phyloP scores from a whole-genome alignment of 306 rosid species.

The Abrus precatorius region DNA sequence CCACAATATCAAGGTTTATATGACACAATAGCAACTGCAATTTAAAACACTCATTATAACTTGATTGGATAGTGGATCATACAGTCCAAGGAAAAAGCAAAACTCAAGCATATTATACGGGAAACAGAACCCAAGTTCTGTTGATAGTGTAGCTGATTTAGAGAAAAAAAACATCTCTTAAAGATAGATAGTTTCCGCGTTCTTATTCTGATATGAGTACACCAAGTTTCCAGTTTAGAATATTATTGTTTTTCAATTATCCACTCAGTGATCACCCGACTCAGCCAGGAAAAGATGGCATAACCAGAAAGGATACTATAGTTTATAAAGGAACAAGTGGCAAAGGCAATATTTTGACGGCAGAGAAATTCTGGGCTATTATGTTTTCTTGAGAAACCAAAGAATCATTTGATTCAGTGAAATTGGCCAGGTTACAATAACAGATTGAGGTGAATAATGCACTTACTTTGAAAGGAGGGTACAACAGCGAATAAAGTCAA shows the following conservation, averaged over 20 bases:
- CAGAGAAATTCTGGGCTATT: neutral
- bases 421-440: neutral
- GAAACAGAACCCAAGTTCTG: neutral
- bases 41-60: too few relatives aligned
- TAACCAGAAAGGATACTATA: too few relatives aligned
- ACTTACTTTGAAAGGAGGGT: neutral
- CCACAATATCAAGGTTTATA: too few relatives aligned
- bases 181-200: too few relatives aligned
- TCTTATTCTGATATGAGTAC: too few relatives aligned
- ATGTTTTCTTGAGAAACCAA: neutral
- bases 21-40: too few relatives aligned
- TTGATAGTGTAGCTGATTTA: neutral
- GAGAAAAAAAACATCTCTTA: neutral
- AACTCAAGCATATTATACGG: neutral
- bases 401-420: neutral
- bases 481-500: neutral
- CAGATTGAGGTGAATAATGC: neutral
- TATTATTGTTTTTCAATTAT: too few relatives aligned
- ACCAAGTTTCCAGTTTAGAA: too few relatives aligned
- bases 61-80: neutral
- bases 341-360: neutral
- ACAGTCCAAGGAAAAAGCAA: slow-evolving; percentile 1
- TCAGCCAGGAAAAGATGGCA: too few relatives aligned
- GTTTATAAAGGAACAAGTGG: neutral
- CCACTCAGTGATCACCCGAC: too few relatives aligned